Evolutionary conservation across 345 rosid genomes (phyloP), one percentile per base, ranked within the genome.

Genomic region (Hypericum androsaemum): DNA sequence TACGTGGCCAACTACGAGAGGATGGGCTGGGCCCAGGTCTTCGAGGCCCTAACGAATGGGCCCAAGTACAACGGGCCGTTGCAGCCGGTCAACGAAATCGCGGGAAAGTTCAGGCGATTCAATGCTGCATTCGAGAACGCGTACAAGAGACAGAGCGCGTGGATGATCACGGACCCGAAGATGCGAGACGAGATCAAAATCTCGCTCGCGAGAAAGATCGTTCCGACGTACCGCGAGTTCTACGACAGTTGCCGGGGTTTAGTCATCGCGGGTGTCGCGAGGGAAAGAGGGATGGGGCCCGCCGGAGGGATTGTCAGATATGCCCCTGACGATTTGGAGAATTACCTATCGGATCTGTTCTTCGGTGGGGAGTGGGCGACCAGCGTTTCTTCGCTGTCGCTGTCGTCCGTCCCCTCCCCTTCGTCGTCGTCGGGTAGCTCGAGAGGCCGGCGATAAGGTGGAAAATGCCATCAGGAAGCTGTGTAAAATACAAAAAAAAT

Each of bases 1-100:
- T 85, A 82, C 69, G 70, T 77, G 0, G 64, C 67, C 8, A 88
- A 76, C 13, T 85, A 79, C 70, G 89, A 80, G 72, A 77, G 81
- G 46, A 14, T 76, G 5, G 82, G 80, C 7, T 85, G 97, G 97
- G 75, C 70, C 55, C 71, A 68, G 47, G 89, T 77, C 56, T 36
- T 81, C 9, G 39, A 60, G 15, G 60, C 87, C 0, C 61, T 85
- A 22, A 22, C 32, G 32, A 22, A 22, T 22, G 32, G 32, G 12
- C 80, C 84, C 38, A 71, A 61, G 12, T 48, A 57, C 22, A 47
- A 50, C 3, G 37, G 71, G 50, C 52, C 69, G 14, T 74, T 70
- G 47, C 57, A 74, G 12, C 50, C 79, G 14, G 3, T 46, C n/a
- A 36, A 50, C 5, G 60, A 70, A 32, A 84, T 63, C 5, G 68